phyloP scores from a whole-genome alignment of 1,139 yeast genomes.

The Yamadazyma diddensiae region DNA sequence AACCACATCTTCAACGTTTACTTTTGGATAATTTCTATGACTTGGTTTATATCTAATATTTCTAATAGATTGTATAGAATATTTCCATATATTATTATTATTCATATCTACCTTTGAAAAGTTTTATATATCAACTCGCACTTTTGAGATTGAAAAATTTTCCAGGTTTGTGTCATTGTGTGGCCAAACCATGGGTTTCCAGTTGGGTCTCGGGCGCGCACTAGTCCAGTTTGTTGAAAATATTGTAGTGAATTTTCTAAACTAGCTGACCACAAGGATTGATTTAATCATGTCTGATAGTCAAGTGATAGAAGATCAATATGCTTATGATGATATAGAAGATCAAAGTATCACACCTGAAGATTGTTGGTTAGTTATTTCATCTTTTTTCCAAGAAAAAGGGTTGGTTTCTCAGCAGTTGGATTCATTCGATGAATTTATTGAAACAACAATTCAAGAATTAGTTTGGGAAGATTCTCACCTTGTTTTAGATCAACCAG shows the following conservation, averaged over 20 bases:
- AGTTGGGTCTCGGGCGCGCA: background rate
- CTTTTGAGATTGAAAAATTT: slow-evolving; percentile 4
- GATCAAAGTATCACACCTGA: slow-evolving; percentile 85
- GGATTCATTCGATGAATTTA: slow-evolving; percentile 97
- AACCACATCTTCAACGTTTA: slow-evolving; percentile 37
- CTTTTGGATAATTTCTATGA: slow-evolving; percentile 37
- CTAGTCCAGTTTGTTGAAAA: slow-evolving; percentile 9
- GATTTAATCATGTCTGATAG: slow-evolving; percentile 13
- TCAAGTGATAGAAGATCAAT: slow-evolving; percentile 46
- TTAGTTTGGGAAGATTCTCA: slow-evolving; percentile 95
- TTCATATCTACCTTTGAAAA: background rate
- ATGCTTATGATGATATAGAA: slow-evolving; percentile 67
- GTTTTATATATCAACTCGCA: slow-evolving; percentile 1
- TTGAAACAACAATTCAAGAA: slow-evolving; percentile 94
- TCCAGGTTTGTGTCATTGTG: slow-evolving; percentile 4
- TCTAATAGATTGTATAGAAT: slow-evolving; percentile 7
- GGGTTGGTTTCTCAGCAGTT: slow-evolving; percentile 97
- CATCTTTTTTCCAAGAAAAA: slow-evolving; percentile 92
- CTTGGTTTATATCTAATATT: slow-evolving; percentile 31
- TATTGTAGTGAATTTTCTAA: slow-evolving; percentile 5
- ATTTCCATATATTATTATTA: slow-evolving; percentile 2
- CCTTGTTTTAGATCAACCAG: slow-evolving; percentile 93
- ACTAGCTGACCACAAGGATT: slow-evolving; percentile 1
- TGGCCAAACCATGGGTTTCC: slow-evolving; percentile 5
- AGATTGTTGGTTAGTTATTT: slow-evolving; percentile 98